Conservation (phyloP, 176 grass and related monocot species). For the Lolium multiflorum region DNA sequence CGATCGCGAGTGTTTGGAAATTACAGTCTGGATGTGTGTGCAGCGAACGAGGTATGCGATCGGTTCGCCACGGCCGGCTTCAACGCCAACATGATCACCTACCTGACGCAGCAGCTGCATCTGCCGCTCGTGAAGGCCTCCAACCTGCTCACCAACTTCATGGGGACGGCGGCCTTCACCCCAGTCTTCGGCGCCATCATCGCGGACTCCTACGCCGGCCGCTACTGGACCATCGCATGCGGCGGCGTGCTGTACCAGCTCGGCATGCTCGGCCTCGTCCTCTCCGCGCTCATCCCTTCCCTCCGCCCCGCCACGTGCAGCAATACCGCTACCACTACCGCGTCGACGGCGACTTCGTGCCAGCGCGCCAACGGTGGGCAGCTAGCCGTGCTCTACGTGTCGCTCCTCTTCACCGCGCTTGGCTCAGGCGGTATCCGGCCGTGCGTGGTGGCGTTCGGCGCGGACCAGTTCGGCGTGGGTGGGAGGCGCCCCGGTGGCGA, state of each 20-base stretch:
- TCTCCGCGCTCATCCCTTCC: constrained; percentile 61
- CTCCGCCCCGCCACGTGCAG: constrained; percentile 39
- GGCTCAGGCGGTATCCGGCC: constrained; percentile 80
- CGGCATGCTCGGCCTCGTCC: constrained; percentile 78
- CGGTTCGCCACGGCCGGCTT: constrained; percentile 71
- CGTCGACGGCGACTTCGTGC: constrained; percentile 43
- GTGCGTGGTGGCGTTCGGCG: constrained; percentile 78
- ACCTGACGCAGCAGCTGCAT: constrained; percentile 78
- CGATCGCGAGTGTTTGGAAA: background rate
- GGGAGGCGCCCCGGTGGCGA: constrained; percentile 28
- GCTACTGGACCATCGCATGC: constrained; percentile 76
- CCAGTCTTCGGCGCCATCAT: constrained; percentile 78
- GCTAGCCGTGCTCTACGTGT: constrained; percentile 62
- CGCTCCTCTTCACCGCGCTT: constrained; percentile 68
- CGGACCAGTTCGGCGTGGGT: constrained; percentile 69
- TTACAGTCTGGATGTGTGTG: background rate
- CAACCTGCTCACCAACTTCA: constrained; percentile 69
- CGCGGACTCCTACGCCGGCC: constrained; percentile 83
- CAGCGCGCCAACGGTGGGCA: constrained; percentile 48
- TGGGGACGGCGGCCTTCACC: constrained; percentile 71
- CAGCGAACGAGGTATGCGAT: constrained; percentile 86
- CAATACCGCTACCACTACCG: background rate
- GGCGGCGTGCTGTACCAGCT: constrained; percentile 77
- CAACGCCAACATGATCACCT: constrained; percentile 81
- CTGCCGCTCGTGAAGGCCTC: constrained; percentile 77